Conservation (phyloP, 768 basidiomycete species). For the Serendipita sp. region DNA sequence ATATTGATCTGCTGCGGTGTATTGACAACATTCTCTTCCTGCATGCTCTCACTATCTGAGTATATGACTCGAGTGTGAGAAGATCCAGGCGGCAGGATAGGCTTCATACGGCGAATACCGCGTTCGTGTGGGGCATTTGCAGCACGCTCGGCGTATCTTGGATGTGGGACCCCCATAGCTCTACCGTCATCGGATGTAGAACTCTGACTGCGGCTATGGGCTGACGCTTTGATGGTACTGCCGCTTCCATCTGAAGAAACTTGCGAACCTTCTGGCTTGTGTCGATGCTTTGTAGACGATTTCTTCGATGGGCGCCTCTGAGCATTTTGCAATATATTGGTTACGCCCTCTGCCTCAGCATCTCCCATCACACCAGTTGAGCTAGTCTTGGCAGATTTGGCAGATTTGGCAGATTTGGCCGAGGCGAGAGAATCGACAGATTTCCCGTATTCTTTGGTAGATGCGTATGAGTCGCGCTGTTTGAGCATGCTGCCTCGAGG, state of each 20-base stretch:
- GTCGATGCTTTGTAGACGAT: neutral
- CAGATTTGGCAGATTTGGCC: neutral
- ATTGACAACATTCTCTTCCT: neutral
- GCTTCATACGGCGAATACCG: neutral
- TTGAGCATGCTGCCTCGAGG: neutral
- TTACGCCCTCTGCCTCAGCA: neutral
- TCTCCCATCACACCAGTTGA: slow-evolving; percentile 1
- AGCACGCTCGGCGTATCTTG: too few species aligned
- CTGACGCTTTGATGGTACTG: neutral
- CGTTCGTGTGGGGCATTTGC: neutral
- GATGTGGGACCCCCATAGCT: too few species aligned
- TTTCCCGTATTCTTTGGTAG: neutral
- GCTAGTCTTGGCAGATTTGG: neutral
- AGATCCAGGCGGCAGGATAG: neutral
- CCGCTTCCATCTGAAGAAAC: neutral
- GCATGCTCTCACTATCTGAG: slow-evolving; percentile 1
- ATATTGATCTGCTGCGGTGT: neutral
- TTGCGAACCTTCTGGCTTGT: slow-evolving; percentile 1
- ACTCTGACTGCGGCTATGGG: neutral
- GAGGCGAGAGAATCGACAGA: neutral
- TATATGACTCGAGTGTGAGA: neutral
- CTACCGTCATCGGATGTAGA: neutral
- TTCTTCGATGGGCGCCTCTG: neutral
- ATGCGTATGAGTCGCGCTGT: neutral
- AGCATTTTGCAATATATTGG: neutral